Base-by-base conservation (phyloP, 495 filamentous ascomycete species). In the Parmelia sp. region DNA sequence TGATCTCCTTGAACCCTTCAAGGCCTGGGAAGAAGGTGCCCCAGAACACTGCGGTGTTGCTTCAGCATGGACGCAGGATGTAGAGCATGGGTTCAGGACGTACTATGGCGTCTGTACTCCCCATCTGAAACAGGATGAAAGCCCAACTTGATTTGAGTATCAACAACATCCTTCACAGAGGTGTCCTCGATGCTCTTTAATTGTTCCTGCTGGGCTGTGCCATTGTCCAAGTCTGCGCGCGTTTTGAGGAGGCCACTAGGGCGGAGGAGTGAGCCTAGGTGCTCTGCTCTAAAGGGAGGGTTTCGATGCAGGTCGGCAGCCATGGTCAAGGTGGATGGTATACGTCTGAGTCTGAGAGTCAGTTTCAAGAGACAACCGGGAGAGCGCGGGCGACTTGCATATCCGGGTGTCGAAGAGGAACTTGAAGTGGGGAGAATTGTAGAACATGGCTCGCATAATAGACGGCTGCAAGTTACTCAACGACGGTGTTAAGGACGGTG, bases 271-370 rank as follows among this genome's bases (percentile, higher is more conserved):
- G 89, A 92, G 68, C 90, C 90, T 67, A 96, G 77, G 70, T 93
- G 90, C 79, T 93, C 90, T 56, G 89, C 90, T 66, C 89, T 84
- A 77, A 91, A 93, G 23, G 90, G 89, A 53, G 89, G 88, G 39
- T 79, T 78, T 72, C 80, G 83, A 72, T 83, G 82, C 17, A 56
- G 29, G 0, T 42, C 33, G 45, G 60, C n/a, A 42, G 47, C 17
- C 60, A 62, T 62, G 8, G 4, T 62, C 60, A 62, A 53, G 60
- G 60, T 42, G 60, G 60, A 21, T 62, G 29, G 47, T 62, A 56
- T 11, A 56, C 25, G 6, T 51, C 49, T 40, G 35, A 5, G 36
- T 33, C 17, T 42, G 27, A 25, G 31, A 51, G 45, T 62, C 60
- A 62, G 23, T 39, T 40, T 31, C 29, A 33, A 55, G 47, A 4